Percentiles rank a stretch among this genome's conserved stretches.
Conservation (phyloP, 2,329 filamentous ascomycete species). For the Hirsutella thompsonii region DNA sequence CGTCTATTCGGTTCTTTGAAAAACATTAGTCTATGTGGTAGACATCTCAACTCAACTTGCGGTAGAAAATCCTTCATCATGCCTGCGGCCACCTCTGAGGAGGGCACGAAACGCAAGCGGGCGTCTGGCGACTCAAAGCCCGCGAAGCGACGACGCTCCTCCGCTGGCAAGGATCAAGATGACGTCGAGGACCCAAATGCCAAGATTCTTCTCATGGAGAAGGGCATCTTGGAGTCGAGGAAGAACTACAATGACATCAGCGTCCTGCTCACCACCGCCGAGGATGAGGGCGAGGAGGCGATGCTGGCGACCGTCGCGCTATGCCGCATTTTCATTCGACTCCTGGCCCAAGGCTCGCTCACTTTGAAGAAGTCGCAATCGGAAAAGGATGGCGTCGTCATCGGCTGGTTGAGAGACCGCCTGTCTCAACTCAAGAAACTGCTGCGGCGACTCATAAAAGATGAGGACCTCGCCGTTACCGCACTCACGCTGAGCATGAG, state of each 20-base stretch:
- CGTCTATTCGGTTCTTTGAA: too few species aligned
- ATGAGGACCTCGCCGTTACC: slow-evolving; percentile 52
- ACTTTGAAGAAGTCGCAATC: slow-evolving; percentile 49
- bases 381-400: slow-evolving; percentile 63
- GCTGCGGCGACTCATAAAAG: slow-evolving; percentile 48
- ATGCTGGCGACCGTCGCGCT: slow-evolving; percentile 66
- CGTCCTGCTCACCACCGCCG: slow-evolving; percentile 45
- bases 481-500: slow-evolving; percentile 73
- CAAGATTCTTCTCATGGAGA: slow-evolving; percentile 63
- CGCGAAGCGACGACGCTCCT: slow-evolving; percentile 38
- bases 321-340: slow-evolving; percentile 72
- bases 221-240: slow-evolving; percentile 70
- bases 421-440: slow-evolving; percentile 57
- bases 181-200: slow-evolving; percentile 38
- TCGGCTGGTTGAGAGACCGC: slow-evolving; percentile 66
- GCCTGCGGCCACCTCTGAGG: slow-evolving; percentile 8
- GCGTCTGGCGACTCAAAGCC: slow-evolving; percentile 26
- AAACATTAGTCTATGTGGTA: too few species aligned
- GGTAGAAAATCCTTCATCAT: slow-evolving; percentile 8
- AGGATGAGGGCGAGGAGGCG: slow-evolving; percentile 37
- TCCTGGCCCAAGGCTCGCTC: slow-evolving; percentile 64
- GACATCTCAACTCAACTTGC: too few species aligned
- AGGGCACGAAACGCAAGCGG: slow-evolving; percentile 38
- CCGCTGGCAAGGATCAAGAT: slow-evolving; percentile 24
- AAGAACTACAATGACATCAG: slow-evolving; percentile 89